Conservation (phyloP, 1,139 yeast species). For the Suhomyces wounanorum region DNA sequence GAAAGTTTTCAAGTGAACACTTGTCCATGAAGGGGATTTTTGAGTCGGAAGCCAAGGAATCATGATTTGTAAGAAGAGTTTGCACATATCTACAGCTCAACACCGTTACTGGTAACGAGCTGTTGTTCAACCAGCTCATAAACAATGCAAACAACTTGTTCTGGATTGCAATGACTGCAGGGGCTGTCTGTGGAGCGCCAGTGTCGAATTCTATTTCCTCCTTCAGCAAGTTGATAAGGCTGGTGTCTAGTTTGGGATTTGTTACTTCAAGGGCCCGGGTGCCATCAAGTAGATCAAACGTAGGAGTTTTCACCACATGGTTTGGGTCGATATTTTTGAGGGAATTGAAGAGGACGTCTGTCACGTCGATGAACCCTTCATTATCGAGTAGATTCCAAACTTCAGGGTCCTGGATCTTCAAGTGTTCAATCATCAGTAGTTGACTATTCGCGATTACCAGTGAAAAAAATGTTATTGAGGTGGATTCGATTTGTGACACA, state of each 20-base stretch:
- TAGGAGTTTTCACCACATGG: slow-evolving; percentile 53
- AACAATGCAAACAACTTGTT: slow-evolving; percentile 44
- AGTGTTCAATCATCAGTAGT: slow-evolving; percentile 9
- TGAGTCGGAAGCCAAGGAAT: not conserved
- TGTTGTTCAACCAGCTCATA: slow-evolving; percentile 63
- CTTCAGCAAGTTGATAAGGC: slow-evolving; percentile 44
- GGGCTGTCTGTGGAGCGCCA: slow-evolving; percentile 30
- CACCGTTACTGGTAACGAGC: slow-evolving; percentile 62
- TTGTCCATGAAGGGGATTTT: slow-evolving; percentile 7
- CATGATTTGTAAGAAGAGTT: slow-evolving; percentile 41
- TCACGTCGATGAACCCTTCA: slow-evolving; percentile 37
- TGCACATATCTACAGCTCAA: slow-evolving; percentile 68
- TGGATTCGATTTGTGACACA: not conserved
- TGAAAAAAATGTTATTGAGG: not conserved
- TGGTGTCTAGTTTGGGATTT: slow-evolving; percentile 66
- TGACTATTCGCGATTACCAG: not conserved
- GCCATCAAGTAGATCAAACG: slow-evolving; percentile 66
- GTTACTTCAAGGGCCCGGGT: slow-evolving; percentile 71
- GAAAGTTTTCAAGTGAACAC: slow-evolving; percentile 13
- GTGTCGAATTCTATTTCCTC: slow-evolving; percentile 46
- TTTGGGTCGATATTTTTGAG: slow-evolving; percentile 32
- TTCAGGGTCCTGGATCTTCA: slow-evolving; percentile 10
- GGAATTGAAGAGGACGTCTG: slow-evolving; percentile 38
- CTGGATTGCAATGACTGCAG: slow-evolving; percentile 47
- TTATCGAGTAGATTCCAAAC: slow-evolving; percentile 10